phyloP scores from a whole-genome alignment of 23 red algal species.

The Pyropia haitanensis region DNA sequence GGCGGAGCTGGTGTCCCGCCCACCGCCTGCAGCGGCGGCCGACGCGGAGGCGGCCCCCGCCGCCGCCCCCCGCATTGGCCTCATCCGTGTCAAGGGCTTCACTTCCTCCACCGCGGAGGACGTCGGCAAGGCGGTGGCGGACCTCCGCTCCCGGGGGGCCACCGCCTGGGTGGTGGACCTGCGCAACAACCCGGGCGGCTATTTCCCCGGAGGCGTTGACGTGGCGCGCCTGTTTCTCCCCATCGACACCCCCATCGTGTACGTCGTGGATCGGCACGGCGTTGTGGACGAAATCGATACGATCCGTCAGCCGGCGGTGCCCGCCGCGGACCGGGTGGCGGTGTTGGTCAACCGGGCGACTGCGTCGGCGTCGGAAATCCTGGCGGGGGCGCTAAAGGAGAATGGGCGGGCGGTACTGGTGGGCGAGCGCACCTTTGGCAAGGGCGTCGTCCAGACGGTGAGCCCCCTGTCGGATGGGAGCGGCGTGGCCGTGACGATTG shows the following conservation, averaged over 20 bases:
- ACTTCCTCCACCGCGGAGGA: conserved; percentile 69
- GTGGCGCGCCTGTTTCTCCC: conserved; percentile 85
- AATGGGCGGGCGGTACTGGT: conserved; percentile 53
- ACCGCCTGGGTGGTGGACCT: conserved; percentile 70
- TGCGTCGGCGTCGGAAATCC: conserved; percentile 91
- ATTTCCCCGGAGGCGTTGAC: conserved; percentile 87
- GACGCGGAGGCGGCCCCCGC: no score
- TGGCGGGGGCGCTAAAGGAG: conserved; percentile 85
- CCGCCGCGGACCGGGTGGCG: conserved; percentile 24
- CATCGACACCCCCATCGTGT: conserved; percentile 56
- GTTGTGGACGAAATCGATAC: conserved; percentile 53
- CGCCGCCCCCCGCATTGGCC: background rate
- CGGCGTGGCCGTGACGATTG: conserved; percentile 81
- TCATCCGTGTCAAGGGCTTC: conserved; percentile 75
- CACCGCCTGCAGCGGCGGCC: background rate
- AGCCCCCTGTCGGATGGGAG: conserved; percentile 72
- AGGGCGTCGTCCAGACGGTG: conserved; percentile 96
- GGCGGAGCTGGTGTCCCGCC: conserved; percentile 14
- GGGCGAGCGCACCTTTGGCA: conserved; percentile 89
- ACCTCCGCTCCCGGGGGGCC: conserved; percentile 11
- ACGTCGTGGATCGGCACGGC: conserved; percentile 58
- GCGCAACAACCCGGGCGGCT: conserved; percentile 90
- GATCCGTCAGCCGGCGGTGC: conserved; percentile 5
- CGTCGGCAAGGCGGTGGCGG: conserved; percentile 31
- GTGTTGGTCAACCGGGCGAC: conserved; percentile 84